phyloP scores from a whole-genome alignment of 345 rosid species.

The Gossypium ekmanianum region DNA sequence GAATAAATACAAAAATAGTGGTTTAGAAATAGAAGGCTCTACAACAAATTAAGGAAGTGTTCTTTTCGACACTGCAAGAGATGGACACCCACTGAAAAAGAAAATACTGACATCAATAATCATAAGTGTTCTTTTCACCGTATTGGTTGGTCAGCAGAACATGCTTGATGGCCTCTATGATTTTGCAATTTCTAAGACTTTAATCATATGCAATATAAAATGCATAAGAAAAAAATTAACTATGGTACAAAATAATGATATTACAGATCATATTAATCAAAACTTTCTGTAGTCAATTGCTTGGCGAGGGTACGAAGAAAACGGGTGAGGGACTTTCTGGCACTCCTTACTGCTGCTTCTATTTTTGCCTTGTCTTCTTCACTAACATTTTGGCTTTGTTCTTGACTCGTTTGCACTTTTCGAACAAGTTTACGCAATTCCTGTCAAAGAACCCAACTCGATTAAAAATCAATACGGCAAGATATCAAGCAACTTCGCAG shows the following conservation, averaged over 20 bases:
- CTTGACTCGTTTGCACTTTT: constrained; percentile 48
- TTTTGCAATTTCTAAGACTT: background rate
- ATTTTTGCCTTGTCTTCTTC: constrained; percentile 40
- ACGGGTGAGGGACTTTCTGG: constrained; percentile 50
- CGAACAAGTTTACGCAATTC: constrained; percentile 65
- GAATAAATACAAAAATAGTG: background rate
- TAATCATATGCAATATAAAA: background rate
- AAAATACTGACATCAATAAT: too few species aligned
- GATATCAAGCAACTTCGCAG: background rate
- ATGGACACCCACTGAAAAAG: too few species aligned
- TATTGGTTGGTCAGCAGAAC: background rate
- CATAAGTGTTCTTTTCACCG: too few species aligned
- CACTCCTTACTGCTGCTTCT: constrained; percentile 31
- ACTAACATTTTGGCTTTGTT: constrained; percentile 24
- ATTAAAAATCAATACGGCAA: background rate
- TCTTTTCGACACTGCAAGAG: background rate
- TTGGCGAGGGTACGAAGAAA: constrained; percentile 55
- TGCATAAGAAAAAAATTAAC: background rate
- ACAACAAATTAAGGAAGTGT: background rate
- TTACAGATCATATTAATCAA: constrained; percentile 8
- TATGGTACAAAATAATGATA: background rate
- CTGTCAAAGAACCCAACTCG: background rate
- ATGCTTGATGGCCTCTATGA: background rate
- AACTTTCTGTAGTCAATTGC: constrained; percentile 33
- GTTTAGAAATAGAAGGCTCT: background rate